Evolutionary conservation across 2,329 filamentous ascomycete genomes (phyloP), one percentile per base, ranked within the genome.

Genomic region (Colletotrichum sublineola): DNA sequence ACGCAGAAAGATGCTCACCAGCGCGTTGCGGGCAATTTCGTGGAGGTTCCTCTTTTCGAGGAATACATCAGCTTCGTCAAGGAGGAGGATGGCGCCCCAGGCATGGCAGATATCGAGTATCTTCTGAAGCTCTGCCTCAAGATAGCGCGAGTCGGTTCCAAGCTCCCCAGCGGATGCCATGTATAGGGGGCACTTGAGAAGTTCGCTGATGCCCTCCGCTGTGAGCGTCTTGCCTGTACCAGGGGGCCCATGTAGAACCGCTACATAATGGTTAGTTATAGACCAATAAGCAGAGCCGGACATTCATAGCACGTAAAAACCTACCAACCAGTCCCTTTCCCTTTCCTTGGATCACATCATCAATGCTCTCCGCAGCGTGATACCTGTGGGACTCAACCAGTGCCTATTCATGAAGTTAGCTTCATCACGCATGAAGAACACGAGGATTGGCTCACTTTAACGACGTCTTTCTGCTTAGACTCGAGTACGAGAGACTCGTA

Each of bases 11-110:
- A 97, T 94, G 79, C 91, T 94, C 63, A 97, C 94, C 0, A 96
- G 88, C 0, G 93, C 93, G 76, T 97, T 97, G 71, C 94, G 92
- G 79, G 95, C 92, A 62, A 97, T 92, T 76, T 97, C 94, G 74
- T 94, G 91, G 77, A 94, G 91, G 56, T 94, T 93, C 2, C 94
- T 90, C 80, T 94, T 93, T 84, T 96, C 93, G 15, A 97, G 84
- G 82, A 95, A 95, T 6, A 95, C 92, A 76, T 96, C 93, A 1
- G 93, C 94, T 82, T 97, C 95, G 76, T 97, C 94, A 0, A 97
- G 89, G 2, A 97, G 88, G 0, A 97, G 84, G 9, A 97, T 93
- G 0, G 94, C 94, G 24, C 94, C 93, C 94, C 94, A 97, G 0
- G 91, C 90, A 77, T 96, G 94, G 56, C 94, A 94, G 57, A 97